Evolutionary conservation across 768 basidiomycete species (phyloP), one percentile per base, ranked within the genome.

Genomic region (Mycena galericulata): DNA sequence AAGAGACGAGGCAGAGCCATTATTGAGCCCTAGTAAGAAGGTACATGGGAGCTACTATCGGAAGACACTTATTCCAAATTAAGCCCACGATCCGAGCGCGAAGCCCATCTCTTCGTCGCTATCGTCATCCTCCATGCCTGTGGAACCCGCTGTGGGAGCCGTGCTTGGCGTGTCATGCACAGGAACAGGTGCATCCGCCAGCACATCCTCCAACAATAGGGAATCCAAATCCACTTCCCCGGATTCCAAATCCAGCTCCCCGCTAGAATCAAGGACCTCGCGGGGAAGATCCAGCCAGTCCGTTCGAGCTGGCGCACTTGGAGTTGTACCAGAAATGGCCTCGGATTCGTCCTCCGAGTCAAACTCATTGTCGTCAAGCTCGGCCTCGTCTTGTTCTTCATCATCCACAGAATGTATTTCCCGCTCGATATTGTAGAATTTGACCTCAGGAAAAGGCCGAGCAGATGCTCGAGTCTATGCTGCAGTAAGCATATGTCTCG

Each of bases 401-500:
- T 74, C 75, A 26, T 73, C 67, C n/a, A n/a, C n/a, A n/a, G n/a
- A n/a, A n/a, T n/a, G n/a, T 12, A 74, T 64, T 4, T 75, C 29
- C 2, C 74, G 63, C 46, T 79, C 59, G 46, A 77, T 49, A 38
- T 76, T 54, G 53, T 72, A 75, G 68, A 74, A 73, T 27, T 77
- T 71, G 50, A 76, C 29, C 15, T 68, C 56, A n/a, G 74, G 76
- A 20, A 70, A 24, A 26, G 73, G 72, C 57, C 70, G 75, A 24
- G 75, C 66, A 14, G 41, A 55, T 68, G n/a, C 69, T 12, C 67
- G 73, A n/a, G 56, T 38, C 73, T 75, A 62, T 17, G 10, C 36
- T 1, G 11, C 9, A 22, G 24, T 55, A 22, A 55, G 26, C n/a
- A 38, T 11, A 38, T 18, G n/a, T n/a, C n/a, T 29, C 3, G 4